Evolutionary conservation across 306 rosid species (phyloP).

Genomic region (Medicago ruthenica): DNA sequence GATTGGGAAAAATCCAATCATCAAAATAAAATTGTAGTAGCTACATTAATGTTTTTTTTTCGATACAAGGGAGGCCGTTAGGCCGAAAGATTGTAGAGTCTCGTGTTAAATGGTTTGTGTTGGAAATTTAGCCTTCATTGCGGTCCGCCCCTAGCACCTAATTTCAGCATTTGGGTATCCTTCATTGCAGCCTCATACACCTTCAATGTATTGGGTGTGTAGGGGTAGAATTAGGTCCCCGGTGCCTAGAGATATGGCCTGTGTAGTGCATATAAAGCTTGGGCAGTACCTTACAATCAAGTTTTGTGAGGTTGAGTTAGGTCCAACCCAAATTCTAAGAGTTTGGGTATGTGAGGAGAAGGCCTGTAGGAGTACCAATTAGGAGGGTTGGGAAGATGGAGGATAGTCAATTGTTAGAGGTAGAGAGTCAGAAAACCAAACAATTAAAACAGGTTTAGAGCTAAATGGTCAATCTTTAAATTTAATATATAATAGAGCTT

Average conservation of each 20-base stretch:
- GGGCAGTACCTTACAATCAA: no score
- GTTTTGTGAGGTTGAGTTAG: no score
- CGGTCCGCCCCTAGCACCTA: no score
- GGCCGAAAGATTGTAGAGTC: background rate
- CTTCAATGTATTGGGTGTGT: no score
- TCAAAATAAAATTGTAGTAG: background rate
- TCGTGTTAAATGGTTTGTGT: background rate
- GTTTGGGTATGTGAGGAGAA: background rate
- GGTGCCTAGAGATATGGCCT: no score
- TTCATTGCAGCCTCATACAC: no score
- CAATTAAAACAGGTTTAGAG: background rate
- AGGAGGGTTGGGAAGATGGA: conserved; percentile 6
- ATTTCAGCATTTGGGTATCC: no score
- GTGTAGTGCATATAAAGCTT: no score
- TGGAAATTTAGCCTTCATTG: no score
- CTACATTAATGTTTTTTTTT: conserved; percentile 19
- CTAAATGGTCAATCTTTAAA: conserved; percentile 4
- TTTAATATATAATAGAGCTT: background rate
- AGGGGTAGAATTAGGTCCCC: no score
- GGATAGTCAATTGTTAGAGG: conserved; percentile 6
- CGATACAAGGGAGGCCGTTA: no score
- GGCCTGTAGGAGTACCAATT: background rate
- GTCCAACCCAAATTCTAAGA: no score
- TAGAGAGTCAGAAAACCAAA: background rate
- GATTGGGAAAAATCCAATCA: conserved; percentile 8